phyloP scores from a whole-genome alignment of 495 filamentous ascomycete species.

The Talaromyces thailandensis region DNA sequence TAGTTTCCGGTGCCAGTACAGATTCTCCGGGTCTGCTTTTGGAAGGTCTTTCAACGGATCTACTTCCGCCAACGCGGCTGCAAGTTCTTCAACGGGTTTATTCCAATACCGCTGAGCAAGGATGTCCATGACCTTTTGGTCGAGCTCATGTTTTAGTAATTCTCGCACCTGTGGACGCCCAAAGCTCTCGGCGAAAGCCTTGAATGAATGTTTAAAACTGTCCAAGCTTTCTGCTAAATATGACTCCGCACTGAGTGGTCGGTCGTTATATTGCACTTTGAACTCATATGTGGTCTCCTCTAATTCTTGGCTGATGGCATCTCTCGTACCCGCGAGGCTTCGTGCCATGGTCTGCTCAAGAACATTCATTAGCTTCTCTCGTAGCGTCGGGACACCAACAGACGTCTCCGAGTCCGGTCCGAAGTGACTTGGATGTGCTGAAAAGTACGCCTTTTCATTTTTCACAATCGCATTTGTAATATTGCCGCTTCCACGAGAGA shows the following conservation, averaged over 20 bases:
- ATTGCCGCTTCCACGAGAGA: slow-evolving; percentile 75
- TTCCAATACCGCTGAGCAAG: slow-evolving; percentile 97
- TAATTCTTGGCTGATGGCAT: slow-evolving; percentile 88
- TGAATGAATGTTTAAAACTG: slow-evolving; percentile 96
- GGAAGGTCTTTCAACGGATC: slow-evolving; percentile 70
- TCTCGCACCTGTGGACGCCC: slow-evolving; percentile 82
- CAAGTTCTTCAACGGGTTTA: slow-evolving; percentile 75
- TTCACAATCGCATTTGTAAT: slow-evolving; percentile 73
- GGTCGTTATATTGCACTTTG: slow-evolving; percentile 99
- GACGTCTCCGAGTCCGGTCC: slow-evolving; percentile 59
- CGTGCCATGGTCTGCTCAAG: slow-evolving; percentile 95
- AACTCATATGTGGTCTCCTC: slow-evolving; percentile 98
- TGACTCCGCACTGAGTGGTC: slow-evolving; percentile 86
- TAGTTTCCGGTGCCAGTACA: slow-evolving; percentile 90
- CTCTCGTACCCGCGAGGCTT: slow-evolving; percentile 75
- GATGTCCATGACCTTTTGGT: slow-evolving; percentile 93
- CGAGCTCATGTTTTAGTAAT: slow-evolving; percentile 83
- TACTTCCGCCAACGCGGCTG: slow-evolving; percentile 49
- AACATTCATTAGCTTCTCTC: slow-evolving; percentile 94
- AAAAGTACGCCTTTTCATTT: slow-evolving; percentile 87
- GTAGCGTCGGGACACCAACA: slow-evolving; percentile 76
- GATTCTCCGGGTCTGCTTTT: slow-evolving; percentile 71
- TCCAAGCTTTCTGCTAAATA: slow-evolving; percentile 93
- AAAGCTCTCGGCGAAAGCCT: slow-evolving; percentile 81
- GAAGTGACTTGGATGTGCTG: slow-evolving; percentile 70